Conservation (phyloP, 768 basidiomycete species). For the Strobilomyces dryophilus region DNA sequence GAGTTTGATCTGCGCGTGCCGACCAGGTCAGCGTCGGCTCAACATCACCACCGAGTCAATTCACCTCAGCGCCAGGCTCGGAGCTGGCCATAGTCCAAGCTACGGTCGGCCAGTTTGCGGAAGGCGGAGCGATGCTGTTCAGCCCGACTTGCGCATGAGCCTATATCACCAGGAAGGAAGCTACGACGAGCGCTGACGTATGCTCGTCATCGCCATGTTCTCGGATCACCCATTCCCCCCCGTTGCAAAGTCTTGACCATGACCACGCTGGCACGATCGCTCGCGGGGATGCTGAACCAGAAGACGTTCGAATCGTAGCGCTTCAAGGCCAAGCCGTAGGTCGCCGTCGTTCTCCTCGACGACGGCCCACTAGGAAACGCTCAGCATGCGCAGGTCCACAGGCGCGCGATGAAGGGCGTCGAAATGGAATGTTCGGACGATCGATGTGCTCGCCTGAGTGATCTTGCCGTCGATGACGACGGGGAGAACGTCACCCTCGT, state of each 20-base stretch:
- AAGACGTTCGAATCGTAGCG: background rate
- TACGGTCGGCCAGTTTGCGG: background rate
- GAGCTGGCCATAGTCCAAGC: background rate
- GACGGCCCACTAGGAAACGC: background rate
- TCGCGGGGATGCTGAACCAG: background rate
- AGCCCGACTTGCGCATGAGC: background rate
- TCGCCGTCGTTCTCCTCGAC: background rate
- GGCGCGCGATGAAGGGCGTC: background rate
- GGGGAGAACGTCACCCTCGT: too few species aligned
- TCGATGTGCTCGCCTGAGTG: background rate
- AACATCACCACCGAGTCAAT: background rate
- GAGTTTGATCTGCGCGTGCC: background rate
- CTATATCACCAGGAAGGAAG: background rate
- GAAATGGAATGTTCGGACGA: background rate
- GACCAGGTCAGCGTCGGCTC: background rate
- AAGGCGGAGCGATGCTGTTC: background rate
- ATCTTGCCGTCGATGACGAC: too few species aligned
- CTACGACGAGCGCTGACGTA: background rate
- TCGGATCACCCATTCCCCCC: too few species aligned
- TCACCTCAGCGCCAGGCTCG: background rate
- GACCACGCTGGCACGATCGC: background rate
- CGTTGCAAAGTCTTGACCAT: too few species aligned
- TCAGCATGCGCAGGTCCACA: background rate
- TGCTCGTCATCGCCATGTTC: background rate
- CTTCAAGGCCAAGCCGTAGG: background rate